phyloP scores from a whole-genome alignment of 768 basidiomycete species.

The Boletus rubescentipes region DNA sequence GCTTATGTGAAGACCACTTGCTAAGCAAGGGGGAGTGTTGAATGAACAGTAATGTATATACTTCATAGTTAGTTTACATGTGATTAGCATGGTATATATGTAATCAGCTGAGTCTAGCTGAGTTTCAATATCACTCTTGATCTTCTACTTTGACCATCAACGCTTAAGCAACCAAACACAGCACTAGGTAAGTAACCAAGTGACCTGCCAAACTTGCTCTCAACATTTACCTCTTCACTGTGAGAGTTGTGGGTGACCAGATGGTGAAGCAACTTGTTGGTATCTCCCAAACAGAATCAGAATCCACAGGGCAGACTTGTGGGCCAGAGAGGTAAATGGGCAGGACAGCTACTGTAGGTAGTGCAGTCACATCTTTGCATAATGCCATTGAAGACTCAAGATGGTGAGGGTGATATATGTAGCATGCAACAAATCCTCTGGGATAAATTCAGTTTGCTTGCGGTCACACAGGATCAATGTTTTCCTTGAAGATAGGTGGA shows the following conservation, averaged over 20 bases:
- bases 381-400: slow-evolving; percentile 29
- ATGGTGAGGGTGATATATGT: slow-evolving; percentile 31
- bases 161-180: too few species aligned
- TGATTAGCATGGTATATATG: too few species aligned
- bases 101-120: too few species aligned
- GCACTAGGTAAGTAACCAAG: too few species aligned
- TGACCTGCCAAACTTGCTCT: too few species aligned
- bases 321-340: slow-evolving; percentile 25
- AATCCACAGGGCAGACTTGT: slow-evolving; percentile 16
- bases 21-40: too few species aligned
- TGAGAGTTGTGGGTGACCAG: not conserved
- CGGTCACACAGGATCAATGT: slow-evolving; percentile 2
- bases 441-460: slow-evolving; percentile 7
- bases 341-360: slow-evolving; percentile 7
- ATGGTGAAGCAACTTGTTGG: not conserved
- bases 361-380: slow-evolving; percentile 6
- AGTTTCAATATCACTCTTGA: too few species aligned
- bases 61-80: too few species aligned
- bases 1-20: too few species aligned
- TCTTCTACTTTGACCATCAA: too few species aligned
- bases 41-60: too few species aligned
- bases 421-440: slow-evolving; percentile 20
- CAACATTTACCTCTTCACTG: slow-evolving; percentile 4
- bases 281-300: slow-evolving; percentile 8
- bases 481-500: slow-evolving; percentile 28